Evolutionary conservation across 768 basidiomycete species (phyloP).

Genomic region (Lactarius deliciosus): DNA sequence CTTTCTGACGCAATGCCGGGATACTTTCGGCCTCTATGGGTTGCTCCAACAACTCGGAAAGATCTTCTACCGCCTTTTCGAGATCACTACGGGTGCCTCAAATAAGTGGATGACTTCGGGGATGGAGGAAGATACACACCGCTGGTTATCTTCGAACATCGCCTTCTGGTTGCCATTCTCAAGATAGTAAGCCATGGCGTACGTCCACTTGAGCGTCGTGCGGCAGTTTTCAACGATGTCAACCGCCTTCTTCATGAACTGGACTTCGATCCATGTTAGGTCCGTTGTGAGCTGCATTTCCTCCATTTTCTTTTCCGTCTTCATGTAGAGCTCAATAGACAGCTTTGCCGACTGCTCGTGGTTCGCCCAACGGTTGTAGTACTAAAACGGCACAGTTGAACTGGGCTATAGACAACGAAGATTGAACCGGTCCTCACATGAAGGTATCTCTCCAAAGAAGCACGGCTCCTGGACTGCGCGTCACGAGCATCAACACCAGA

Average conservation of each 20-base stretch:
- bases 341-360: conserved; percentile 99
- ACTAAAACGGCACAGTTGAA: conserved; percentile 48
- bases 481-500: conserved; percentile 85
- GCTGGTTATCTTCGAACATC: conserved; percentile 96
- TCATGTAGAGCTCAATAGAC: conserved; percentile 84
- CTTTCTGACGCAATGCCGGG: conserved; percentile 78
- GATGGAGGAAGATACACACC: conserved; percentile 43
- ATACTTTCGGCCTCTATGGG: conserved; percentile 86
- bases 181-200: conserved; percentile 98
- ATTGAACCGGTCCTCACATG: conserved; percentile 57
- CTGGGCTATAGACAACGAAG: conserved; percentile 5
- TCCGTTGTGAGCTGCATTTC: conserved; percentile 94
- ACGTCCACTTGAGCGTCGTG: conserved; percentile 98
- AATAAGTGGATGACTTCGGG: conserved; percentile 15
- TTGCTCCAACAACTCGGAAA: conserved; percentile 90
- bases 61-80: conserved; percentile 91
- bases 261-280: conserved; percentile 97
- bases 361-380: conserved; percentile 99
- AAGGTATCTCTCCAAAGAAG: conserved; percentile 91
- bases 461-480: conserved; percentile 85
- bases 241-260: conserved; percentile 98
- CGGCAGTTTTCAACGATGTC: conserved; percentile 89
- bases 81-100: conserved; percentile 61
- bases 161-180: conserved; percentile 89
- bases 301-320: conserved; percentile 99